Conservation (phyloP, 139 green algal genomes). For the Haematococcus lacustris region DNA sequence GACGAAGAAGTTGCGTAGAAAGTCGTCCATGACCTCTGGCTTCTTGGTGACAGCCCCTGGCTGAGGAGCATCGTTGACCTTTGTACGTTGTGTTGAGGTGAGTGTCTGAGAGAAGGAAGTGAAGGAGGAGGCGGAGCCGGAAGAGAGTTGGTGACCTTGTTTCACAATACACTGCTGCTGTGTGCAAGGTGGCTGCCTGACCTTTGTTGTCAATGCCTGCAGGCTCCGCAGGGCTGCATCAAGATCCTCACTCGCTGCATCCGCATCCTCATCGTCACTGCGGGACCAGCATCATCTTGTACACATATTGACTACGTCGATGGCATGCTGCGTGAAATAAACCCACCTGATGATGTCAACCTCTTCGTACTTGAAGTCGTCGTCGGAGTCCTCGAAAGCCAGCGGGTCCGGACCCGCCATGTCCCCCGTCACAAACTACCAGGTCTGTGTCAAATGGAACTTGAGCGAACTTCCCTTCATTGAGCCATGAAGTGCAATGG, state of each 20-base stretch:
- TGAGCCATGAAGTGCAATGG: too few relatives aligned
- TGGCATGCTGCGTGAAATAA: not conserved
- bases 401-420: too few relatives aligned
- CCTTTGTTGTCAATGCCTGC: slow-evolving; percentile 45
- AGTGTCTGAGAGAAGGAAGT: too few relatives aligned
- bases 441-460: too few relatives aligned
- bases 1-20: slow-evolving; percentile 81
- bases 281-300: not conserved
- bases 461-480: too few relatives aligned
- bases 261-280: slow-evolving; percentile 46
- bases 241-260: slow-evolving; percentile 67
- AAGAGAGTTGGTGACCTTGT: too few relatives aligned
- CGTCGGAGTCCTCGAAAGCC: slow-evolving; percentile 59
- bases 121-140: too few relatives aligned
- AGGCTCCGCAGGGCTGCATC: slow-evolving; percentile 60
- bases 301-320: not conserved
- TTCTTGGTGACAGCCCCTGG: slow-evolving; percentile 24
- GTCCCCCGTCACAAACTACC: too few relatives aligned
- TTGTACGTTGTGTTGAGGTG: too few relatives aligned
- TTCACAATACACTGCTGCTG: too few relatives aligned
- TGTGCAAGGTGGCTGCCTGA: too few relatives aligned
- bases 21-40: slow-evolving; percentile 80
- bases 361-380: slow-evolving; percentile 77
- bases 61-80: too few relatives aligned
- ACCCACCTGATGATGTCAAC: slow-evolving; percentile 57